phyloP scores from a whole-genome alignment of 2,329 filamentous ascomycete species.

The Fusarium piperis region DNA sequence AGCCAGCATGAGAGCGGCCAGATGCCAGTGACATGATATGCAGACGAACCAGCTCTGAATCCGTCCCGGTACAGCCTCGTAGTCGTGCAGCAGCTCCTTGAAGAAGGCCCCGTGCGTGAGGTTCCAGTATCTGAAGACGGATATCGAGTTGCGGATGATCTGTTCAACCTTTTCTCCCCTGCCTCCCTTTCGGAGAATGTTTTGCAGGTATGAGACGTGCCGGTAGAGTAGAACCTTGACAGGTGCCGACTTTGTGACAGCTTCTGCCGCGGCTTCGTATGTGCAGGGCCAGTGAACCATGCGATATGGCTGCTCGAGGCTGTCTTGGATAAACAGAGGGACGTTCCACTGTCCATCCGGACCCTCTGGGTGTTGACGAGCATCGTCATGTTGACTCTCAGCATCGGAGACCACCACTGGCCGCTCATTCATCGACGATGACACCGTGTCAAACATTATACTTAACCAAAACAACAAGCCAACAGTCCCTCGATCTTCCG shows the following conservation, averaged over 20 bases:
- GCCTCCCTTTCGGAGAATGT: constrained; percentile 53
- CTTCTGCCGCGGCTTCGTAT: constrained; percentile 58
- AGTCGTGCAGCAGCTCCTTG: constrained; percentile 58
- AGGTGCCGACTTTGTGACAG: constrained; percentile 62
- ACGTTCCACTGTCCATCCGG: constrained; percentile 36
- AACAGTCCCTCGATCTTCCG: constrained; percentile 54
- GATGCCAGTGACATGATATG: constrained; percentile 66
- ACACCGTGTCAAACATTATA: constrained; percentile 68
- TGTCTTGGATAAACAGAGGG: constrained; percentile 39
- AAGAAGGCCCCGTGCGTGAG: constrained; percentile 61
- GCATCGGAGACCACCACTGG: constrained; percentile 50
- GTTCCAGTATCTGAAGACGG: constrained; percentile 65
- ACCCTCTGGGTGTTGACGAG: constrained; percentile 21
- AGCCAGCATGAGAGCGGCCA: constrained; percentile 63
- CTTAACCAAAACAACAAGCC: constrained; percentile 67
- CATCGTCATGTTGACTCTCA: constrained; percentile 49
- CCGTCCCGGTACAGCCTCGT: constrained; percentile 58
- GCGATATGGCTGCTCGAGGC: constrained; percentile 31
- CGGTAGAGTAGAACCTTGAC: constrained; percentile 68
- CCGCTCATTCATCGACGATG: constrained; percentile 59
- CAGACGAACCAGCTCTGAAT: constrained; percentile 69
- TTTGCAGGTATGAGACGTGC: constrained; percentile 61
- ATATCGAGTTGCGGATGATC: constrained; percentile 56
- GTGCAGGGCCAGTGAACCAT: constrained; percentile 61
- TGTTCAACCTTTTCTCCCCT: constrained; percentile 54